Evolutionary conservation across 345 rosid genomes (phyloP), one percentile per base, ranked within the genome.

Genomic region (Lumnitzera littorea): DNA sequence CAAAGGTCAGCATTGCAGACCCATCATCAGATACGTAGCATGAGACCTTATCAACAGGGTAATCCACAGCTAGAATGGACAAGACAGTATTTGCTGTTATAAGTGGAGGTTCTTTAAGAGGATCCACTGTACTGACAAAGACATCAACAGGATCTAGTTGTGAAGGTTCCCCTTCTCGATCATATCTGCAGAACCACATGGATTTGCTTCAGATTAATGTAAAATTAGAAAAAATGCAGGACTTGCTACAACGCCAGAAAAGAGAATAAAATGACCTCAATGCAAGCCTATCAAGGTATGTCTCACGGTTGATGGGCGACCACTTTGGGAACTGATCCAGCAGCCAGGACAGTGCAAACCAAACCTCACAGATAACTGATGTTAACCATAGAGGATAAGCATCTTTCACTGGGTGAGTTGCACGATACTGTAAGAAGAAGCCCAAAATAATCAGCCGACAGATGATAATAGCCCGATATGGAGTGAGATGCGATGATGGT

Each of bases 61-160:
- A 95, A 75, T 91, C 99, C 84, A 95, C 98, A 12, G 98, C 67
- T 70, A 95, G 96, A 57, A 95, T 91, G 50, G 99, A 95, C 78
- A 95, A 81, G 65, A 95, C 99, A 20, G 98, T 95, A 81, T 95
- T 95, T 48, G 99, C 98, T 27, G 99, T 95, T 46, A 95, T 50
- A 66, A 95, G 91, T 11, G 99, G 99, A 55, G 98, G 99, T 69
- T 95, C 99, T 74, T 95, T 95, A 69, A 95, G 70, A 55, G 99
- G 99, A 75, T 95, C 99, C 98, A 95, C 99, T 6, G 98, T 95
- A 84, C 99, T 95, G 68, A 95, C 99, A 74, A 95, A 95, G 70
- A 95, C 73, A 76, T 95, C 99, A 49, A 95, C 91, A 59, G 98
- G 99, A 67, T 88, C 79, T 47, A 95, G 72, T 76, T 86, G 96